Conservation (phyloP, 495 filamentous ascomycete species). For the Trichoderma erinaceum region DNA sequence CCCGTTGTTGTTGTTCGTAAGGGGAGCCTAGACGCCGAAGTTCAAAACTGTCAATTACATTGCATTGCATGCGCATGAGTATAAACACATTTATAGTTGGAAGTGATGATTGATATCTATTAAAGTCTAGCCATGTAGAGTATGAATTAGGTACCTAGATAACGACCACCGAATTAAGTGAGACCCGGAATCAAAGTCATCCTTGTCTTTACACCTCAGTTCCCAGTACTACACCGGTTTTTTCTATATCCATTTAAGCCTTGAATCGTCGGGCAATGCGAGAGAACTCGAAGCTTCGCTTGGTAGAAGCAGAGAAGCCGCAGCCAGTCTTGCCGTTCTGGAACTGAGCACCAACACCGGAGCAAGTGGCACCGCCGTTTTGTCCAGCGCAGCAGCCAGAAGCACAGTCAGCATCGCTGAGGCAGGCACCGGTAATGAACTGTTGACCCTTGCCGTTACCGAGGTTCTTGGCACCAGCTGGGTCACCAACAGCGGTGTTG, state of each 20-base stretch:
- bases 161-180: not conserved
- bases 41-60: no score
- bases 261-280: not conserved
- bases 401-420: constrained; percentile 34
- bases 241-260: not conserved
- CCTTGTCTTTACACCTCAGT: not conserved
- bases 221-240: not conserved
- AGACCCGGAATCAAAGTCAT: not conserved
- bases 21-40: no score
- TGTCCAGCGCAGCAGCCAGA: constrained; percentile 36
- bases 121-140: not conserved
- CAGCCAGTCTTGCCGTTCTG: constrained; percentile 44
- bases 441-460: constrained; percentile 29
- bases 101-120: constrained; percentile 1
- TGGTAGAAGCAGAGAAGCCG: constrained; percentile 28
- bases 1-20: no score
- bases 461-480: constrained; percentile 31
- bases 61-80: no score
- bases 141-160: constrained; percentile 4
- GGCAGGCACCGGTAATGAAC: constrained; percentile 40
- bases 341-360: constrained; percentile 33
- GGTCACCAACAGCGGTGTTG: constrained; percentile 21
- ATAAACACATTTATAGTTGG: not conserved
- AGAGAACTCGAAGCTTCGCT: not conserved
- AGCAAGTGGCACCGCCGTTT: constrained; percentile 27